These are phyloP conservation scores for Fusarium sarcochroum DNA, from an alignment of 2,329 filamentous ascomycete genomes.

Conservation along the genomic window DNA sequence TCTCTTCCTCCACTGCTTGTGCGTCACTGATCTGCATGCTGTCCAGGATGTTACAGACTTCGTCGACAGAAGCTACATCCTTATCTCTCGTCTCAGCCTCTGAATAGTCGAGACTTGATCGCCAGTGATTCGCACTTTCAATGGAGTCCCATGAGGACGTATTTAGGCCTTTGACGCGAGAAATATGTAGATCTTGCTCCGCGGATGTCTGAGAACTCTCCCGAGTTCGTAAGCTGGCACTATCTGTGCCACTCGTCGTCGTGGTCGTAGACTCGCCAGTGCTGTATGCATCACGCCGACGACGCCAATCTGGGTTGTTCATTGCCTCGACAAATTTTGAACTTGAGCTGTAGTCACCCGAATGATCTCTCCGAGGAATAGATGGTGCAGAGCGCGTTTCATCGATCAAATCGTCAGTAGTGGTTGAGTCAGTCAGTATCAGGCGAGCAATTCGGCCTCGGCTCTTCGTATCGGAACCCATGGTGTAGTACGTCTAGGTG, in stretches of 20 bases:
- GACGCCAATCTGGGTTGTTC: constrained; percentile 55
- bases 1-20: neutral
- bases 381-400: constrained; percentile 20
- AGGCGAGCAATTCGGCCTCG: constrained; percentile 17
- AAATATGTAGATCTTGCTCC: neutral
- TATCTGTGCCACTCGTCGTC: constrained; percentile 2
- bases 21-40: neutral
- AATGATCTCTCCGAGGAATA: constrained; percentile 23
- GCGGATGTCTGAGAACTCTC: neutral
- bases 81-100: constrained; percentile 13
- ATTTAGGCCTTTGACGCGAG: neutral
- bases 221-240: neutral
- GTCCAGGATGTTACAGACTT: neutral
- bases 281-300: constrained; percentile 38
- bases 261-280: constrained; percentile 22
- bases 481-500: constrained; percentile 2
- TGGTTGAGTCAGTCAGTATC: constrained; percentile 12
- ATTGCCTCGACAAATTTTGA: constrained; percentile 52
- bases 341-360: constrained; percentile 35
- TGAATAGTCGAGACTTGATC: constrained; percentile 13
- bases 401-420: constrained; percentile 27
- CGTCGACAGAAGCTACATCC: neutral
- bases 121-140: constrained; percentile 6
- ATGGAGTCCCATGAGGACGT: constrained; percentile 16
- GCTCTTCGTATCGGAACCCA: constrained; percentile 24